phyloP scores from a whole-genome alignment of 345 rosid species.

The Melaleuca alternifolia region DNA sequence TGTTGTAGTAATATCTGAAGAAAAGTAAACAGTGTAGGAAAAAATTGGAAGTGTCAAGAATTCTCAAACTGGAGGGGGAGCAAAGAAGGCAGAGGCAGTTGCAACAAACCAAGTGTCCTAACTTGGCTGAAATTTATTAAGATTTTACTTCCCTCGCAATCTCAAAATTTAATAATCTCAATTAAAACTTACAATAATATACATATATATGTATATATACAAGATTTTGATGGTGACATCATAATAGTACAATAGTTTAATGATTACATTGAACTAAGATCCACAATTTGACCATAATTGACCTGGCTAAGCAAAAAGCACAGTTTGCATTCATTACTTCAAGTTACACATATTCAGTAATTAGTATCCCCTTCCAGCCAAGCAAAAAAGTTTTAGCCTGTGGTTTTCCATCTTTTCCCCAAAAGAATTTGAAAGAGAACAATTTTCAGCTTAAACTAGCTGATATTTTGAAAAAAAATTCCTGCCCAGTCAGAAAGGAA shows the following conservation, averaged over 20 bases:
- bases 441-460: neutral
- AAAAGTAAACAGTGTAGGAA: neutral
- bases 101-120: neutral
- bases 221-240: neutral
- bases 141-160: neutral
- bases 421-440: neutral
- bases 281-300: neutral
- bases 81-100: neutral
- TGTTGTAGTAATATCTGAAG: conserved; percentile 88
- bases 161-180: neutral
- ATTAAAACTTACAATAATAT: neutral
- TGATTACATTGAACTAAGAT: neutral
- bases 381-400: neutral
- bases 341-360: neutral
- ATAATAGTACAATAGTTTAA: neutral
- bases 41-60: neutral
- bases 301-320: neutral
- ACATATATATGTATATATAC: neutral
- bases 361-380: neutral
- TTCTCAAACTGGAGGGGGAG: neutral
- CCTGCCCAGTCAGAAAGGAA: neutral
- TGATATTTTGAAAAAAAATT: neutral
- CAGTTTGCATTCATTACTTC: neutral
- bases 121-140: neutral
- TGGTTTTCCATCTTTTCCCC: neutral